Percentiles rank a stretch among this genome's conserved stretches.
Evolutionary conservation across 495 filamentous ascomycete genomes (phyloP).

Genomic region (Hypoxylon trugodes): DNA sequence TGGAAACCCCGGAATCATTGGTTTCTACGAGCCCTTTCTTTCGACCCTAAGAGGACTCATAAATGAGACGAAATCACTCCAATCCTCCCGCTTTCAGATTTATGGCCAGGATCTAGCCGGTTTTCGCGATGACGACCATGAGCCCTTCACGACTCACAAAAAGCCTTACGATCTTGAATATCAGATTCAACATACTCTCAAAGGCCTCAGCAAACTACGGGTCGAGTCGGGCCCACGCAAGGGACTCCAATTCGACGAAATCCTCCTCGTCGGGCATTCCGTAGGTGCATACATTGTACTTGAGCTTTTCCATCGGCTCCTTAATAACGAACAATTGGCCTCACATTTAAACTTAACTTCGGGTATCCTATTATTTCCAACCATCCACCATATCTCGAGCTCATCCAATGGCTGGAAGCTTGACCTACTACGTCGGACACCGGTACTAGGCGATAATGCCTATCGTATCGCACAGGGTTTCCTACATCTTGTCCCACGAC

Average conservation of each 20-base stretch:
- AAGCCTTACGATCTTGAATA: constrained; percentile 65
- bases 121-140: constrained; percentile 65
- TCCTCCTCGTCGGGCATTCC: constrained; percentile 85
- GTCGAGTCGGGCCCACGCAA: constrained; percentile 27
- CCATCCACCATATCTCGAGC: constrained; percentile 75
- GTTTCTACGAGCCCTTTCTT: constrained; percentile 80
- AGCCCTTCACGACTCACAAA: constrained; percentile 44
- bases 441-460: constrained; percentile 62
- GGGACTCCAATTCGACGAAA: constrained; percentile 52
- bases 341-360: constrained; percentile 46
- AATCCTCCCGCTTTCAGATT: constrained; percentile 57
- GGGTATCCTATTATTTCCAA: constrained; percentile 78
- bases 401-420: constrained; percentile 70
- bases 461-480: constrained; percentile 59
- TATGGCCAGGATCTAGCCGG: constrained; percentile 77
- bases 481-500: constrained; percentile 56
- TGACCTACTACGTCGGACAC: constrained; percentile 59
- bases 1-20: constrained; percentile 87
- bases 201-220: constrained; percentile 27
- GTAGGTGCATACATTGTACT: constrained; percentile 82
- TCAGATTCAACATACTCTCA: constrained; percentile 63
- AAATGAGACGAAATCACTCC: constrained; percentile 36
- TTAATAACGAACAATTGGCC: constrained; percentile 32
- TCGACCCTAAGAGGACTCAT: constrained; percentile 49
- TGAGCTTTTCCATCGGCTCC: constrained; percentile 69